Evolutionary conservation across 768 basidiomycete genomes (phyloP).

Genomic region (Lepiota brunneoincarnata): DNA sequence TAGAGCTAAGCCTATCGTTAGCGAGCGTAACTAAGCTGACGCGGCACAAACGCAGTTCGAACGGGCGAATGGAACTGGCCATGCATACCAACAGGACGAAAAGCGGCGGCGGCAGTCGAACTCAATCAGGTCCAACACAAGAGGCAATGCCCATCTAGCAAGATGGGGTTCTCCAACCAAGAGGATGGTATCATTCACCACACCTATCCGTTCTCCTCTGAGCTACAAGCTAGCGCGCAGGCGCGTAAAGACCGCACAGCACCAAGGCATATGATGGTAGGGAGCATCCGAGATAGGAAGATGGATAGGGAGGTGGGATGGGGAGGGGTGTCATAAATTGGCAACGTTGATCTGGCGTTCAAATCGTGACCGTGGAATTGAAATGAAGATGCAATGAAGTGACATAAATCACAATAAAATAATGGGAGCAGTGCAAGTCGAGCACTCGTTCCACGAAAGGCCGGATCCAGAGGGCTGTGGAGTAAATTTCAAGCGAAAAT

Average conservation of each 20-base stretch:
- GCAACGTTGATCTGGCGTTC: slow-evolving; percentile 26
- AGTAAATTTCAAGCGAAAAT: slow-evolving; percentile 13
- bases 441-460: slow-evolving; percentile 25
- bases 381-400: slow-evolving; percentile 27
- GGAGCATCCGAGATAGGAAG: slow-evolving; percentile 8
- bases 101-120: not conserved
- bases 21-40: slow-evolving; percentile 3
- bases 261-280: slow-evolving; percentile 5
- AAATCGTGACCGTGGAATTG: slow-evolving; percentile 22
- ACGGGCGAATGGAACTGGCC: slow-evolving; percentile 35
- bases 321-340: slow-evolving; percentile 14
- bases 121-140: not conserved
- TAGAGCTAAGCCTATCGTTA: slow-evolving; percentile 15
- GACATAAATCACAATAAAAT: slow-evolving; percentile 32
- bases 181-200: not conserved
- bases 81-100: slow-evolving; percentile 12
- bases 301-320: slow-evolving; percentile 11
- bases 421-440: slow-evolving; percentile 21
- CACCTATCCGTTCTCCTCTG: not conserved
- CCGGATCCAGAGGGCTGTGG: slow-evolving; percentile 14
- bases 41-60: slow-evolving; percentile 25
- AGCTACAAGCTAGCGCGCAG: slow-evolving; percentile 1
- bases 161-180: not conserved
- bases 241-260: slow-evolving; percentile 3
- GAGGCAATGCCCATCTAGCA: not conserved